Evolutionary conservation across 768 basidiomycete genomes (phyloP).

Genomic region (Lentinus brumalis): DNA sequence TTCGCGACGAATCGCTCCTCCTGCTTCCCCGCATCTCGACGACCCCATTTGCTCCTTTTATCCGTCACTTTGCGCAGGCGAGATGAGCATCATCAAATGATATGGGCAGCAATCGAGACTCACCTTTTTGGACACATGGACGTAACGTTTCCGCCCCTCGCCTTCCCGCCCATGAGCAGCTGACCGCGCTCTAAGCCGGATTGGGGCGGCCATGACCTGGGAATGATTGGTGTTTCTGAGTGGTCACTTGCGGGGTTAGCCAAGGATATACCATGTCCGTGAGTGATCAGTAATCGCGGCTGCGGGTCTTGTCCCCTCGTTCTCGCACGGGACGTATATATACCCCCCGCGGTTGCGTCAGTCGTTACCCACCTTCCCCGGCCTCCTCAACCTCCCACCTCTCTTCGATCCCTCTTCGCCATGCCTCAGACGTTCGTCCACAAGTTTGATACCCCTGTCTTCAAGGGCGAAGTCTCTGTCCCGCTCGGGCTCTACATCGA

Average conservation of each 20-base stretch:
- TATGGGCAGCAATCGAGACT: slow-evolving; percentile 4
- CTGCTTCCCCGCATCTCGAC: too few species aligned
- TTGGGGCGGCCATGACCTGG: slow-evolving; percentile 9
- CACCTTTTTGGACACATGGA: slow-evolving; percentile 9
- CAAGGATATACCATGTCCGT: slow-evolving; percentile 6
- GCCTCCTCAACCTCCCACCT: background rate
- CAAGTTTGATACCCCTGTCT: slow-evolving; percentile 54
- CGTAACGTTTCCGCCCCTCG: slow-evolving; percentile 10
- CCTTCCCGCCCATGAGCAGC: slow-evolving; percentile 14
- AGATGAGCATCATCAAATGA: slow-evolving; percentile 3
- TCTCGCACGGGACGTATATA: slow-evolving; percentile 10
- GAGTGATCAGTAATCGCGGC: slow-evolving; percentile 15
- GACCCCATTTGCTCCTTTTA: too few species aligned
- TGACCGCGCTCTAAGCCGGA: slow-evolving; percentile 11
- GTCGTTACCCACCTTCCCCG: background rate
- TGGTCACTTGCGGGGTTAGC: background rate
- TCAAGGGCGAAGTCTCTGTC: slow-evolving; percentile 59
- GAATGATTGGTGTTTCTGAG: slow-evolving; percentile 4
- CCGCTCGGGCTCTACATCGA: slow-evolving; percentile 74
- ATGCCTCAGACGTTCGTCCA: slow-evolving; percentile 50
- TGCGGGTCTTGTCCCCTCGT: background rate
- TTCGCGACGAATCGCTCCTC: background rate
- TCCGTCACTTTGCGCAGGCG: background rate
- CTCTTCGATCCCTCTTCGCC: slow-evolving; percentile 9
- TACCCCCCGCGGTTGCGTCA: slow-evolving; percentile 1